A percentile compares a stretch with the other conserved stretches of the same genome.
Conservation (phyloP, 2,329 filamentous ascomycete species). For the Tolypocladium tundrense region DNA sequence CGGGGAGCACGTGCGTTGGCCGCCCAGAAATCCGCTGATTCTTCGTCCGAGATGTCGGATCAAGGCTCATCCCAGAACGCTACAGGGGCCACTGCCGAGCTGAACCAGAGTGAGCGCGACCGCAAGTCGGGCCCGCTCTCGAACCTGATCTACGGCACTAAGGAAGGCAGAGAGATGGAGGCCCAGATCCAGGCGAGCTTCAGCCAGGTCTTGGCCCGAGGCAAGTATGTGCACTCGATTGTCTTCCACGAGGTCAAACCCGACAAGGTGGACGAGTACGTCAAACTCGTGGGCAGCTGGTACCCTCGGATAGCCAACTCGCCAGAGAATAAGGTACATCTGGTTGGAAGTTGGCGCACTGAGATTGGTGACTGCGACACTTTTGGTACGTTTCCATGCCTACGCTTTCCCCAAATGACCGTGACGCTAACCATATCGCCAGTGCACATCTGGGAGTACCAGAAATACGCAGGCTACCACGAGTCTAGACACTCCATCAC, state of each 20-base stretch:
- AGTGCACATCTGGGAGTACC: constrained; percentile 99
- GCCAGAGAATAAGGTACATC: constrained; percentile 84
- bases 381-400: constrained; percentile 58
- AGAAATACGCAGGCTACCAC: constrained; percentile 93
- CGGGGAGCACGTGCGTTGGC: constrained; percentile 70
- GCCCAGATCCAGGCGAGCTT: constrained; percentile 94
- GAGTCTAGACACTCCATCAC: constrained; percentile 79
- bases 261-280: constrained; percentile 91
- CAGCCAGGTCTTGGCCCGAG: constrained; percentile 84
- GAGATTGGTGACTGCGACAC: constrained; percentile 97
- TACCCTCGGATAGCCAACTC: constrained; percentile 81
- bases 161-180: constrained; percentile 88
- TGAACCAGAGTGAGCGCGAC: constrained; percentile 41
- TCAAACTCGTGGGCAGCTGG: constrained; percentile 78
- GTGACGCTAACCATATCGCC: constrained; percentile 7
- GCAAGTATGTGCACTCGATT: constrained; percentile 98
- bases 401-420: too few species aligned
- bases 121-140: constrained; percentile 67
- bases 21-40: constrained; percentile 29
- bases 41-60: constrained; percentile 30
- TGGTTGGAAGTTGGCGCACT: constrained; percentile 96
- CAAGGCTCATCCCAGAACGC: constrained; percentile 23
- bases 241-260: constrained; percentile 94
- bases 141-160: constrained; percentile 92
- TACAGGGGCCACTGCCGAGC: constrained; percentile 40